Base-by-base conservation (phyloP, 345 rosid genomes). In the Populus euphratica region DNA sequence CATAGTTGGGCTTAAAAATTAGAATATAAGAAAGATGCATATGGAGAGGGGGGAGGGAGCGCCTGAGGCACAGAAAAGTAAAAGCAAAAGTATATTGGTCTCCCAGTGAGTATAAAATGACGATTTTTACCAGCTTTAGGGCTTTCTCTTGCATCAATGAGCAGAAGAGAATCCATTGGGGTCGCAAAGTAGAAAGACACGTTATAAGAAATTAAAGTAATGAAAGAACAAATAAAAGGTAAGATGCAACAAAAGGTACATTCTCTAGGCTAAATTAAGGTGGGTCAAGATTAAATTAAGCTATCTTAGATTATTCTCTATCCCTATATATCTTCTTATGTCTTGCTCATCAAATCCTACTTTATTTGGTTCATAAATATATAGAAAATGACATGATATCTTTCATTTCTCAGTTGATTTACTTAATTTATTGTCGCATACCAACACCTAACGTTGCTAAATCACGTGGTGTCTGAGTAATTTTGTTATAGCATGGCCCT, bases 131-230 rank as follows among this genome's bases (percentile, higher is more conserved):
- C 36, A 70, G 70, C 79, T 82, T 78, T 43, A 70, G 27, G 69
- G 74, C 85, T 82, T 82, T 82, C 85, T 82, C 81, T 82, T 82
- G 38, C 6, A 78, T 71, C 85, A 70, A 82, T 81, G 84, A 74
- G 72, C 39, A 56, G 76, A 68, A 75, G 79, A 75, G 64, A 74
- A 72, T 80, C 79, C 35, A 12, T 56, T 38, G 79, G 33, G 77
- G 33, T 52, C 62, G 33, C 73, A 67, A 33, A 25, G 8, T 16
- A 50, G 27, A 23, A 73, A 35, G 11, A 61, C 63, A 63, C 23
- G 12, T 23, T 17, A 59, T 62, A 33, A 23, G 41, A 75, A 75
- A 74, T 43, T 27, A 39, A 74, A 39, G 21, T 2, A 16, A 12
- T 20, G 38, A 16, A 2, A 62, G 38, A 52, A 54, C 21, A 72